Conservation (phyloP, 805 yeast genomes). For the Yarrowia sp. region DNA sequence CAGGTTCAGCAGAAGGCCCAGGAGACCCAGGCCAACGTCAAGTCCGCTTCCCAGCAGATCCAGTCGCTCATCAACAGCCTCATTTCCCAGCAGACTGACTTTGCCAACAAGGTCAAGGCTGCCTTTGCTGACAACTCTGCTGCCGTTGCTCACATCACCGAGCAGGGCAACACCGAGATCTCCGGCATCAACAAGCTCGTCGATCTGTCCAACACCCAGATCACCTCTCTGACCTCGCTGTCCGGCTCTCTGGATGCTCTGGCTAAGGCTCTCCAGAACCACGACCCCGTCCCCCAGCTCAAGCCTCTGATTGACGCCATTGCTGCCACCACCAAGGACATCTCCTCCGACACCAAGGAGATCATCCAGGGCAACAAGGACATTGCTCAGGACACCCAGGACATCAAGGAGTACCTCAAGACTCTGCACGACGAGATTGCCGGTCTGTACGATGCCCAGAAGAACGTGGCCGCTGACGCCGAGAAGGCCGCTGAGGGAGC, state of each 20-base stretch:
- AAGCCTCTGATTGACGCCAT: background rate
- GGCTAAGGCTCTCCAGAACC: background rate
- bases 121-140: background rate
- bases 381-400: background rate
- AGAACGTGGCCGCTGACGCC: background rate
- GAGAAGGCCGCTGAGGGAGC: slow-evolving; percentile 1
- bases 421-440: background rate
- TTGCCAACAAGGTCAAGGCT: background rate
- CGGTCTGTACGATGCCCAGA: background rate
- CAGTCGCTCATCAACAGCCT: background rate
- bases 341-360: background rate
- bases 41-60: background rate
- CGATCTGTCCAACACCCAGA: background rate
- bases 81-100: background rate
- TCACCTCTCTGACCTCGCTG: background rate
- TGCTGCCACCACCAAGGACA: background rate
- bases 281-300: slow-evolving; percentile 3
- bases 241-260: background rate
- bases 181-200: background rate
- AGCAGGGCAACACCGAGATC: too few species aligned
- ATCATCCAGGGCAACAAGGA: background rate
- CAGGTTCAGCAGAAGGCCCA: background rate
- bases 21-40: background rate
- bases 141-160: too few species aligned
- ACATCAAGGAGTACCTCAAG: background rate